phyloP scores from a whole-genome alignment of 2,329 filamentous ascomycete species.

The Daldinia eschscholtzii region DNA sequence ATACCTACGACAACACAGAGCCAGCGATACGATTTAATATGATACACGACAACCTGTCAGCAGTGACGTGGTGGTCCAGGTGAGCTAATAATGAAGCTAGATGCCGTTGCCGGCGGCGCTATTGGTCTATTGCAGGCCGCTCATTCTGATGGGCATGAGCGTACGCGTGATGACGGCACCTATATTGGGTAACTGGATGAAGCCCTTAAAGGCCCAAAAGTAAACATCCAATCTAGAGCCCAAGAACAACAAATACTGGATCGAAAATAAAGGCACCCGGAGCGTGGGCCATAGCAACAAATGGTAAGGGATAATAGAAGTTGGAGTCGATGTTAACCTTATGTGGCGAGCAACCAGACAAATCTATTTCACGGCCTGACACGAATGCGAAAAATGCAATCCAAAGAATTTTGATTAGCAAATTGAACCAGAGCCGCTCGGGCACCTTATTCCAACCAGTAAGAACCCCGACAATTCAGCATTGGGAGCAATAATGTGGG shows the following conservation, averaged over 20 bases:
- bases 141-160: conserved; percentile 18
- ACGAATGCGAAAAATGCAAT: conserved; percentile 11
- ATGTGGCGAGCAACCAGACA: conserved; percentile 7
- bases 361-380: conserved; percentile 21
- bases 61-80: conserved; percentile 28
- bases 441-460: neutral
- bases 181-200: conserved; percentile 12
- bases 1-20: conserved; percentile 29
- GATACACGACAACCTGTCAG: conserved; percentile 25
- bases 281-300: conserved; percentile 1
- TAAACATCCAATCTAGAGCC: conserved; percentile 16
- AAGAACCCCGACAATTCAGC: conserved; percentile 14
- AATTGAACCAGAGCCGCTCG: conserved; percentile 4
- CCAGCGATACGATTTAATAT: conserved; percentile 18
- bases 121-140: conserved; percentile 19
- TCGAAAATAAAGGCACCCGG: conserved; percentile 10
- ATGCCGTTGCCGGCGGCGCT: conserved; percentile 2
- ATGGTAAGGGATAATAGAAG: neutral
- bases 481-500: conserved; percentile 11
- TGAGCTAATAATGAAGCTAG: conserved; percentile 24
- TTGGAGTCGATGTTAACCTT: conserved; percentile 7
- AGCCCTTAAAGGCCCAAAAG: conserved; percentile 6
- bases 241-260: conserved; percentile 13
- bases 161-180: conserved; percentile 27
- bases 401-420: conserved; percentile 3